These are phyloP conservation scores for Macrolepiota fuliginosa DNA, from an alignment of 768 basidiomycete genomes.

Conservation along the genomic window DNA sequence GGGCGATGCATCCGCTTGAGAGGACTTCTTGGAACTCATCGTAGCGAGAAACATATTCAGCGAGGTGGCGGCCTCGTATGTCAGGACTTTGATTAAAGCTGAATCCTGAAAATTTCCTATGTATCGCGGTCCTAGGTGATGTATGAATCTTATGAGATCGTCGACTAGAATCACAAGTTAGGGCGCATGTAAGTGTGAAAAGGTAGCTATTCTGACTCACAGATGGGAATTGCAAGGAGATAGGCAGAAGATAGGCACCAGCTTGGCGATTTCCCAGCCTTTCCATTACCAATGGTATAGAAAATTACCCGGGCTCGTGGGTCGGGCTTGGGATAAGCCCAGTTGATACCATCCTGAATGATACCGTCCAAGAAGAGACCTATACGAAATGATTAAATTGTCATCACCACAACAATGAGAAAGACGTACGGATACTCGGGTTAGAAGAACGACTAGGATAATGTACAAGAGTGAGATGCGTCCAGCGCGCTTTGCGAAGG, in stretches of 20 bases:
- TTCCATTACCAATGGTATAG: constrained; percentile 53
- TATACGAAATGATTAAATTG: constrained; percentile 22
- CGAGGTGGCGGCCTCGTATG: constrained; percentile 82
- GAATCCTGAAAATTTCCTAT: constrained; percentile 73
- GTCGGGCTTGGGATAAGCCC: constrained; percentile 60
- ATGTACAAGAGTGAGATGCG: constrained; percentile 67
- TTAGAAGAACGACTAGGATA: constrained; percentile 53
- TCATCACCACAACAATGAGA: background rate
- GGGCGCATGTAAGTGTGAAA: background rate
- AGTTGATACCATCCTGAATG: constrained; percentile 59
- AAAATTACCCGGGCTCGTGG: constrained; percentile 29
- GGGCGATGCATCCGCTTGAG: constrained; percentile 17
- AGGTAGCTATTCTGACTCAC: constrained; percentile 29
- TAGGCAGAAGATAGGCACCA: constrained; percentile 74
- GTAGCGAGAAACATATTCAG: constrained; percentile 73
- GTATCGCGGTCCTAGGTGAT: constrained; percentile 82
- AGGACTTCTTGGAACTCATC: constrained; percentile 31
- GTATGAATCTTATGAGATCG: constrained; percentile 69
- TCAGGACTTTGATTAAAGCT: constrained; percentile 68
- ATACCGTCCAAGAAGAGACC: constrained; percentile 77
- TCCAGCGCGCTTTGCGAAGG: constrained; percentile 63
- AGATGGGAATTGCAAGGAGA: constrained; percentile 55
- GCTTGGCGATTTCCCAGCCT: constrained; percentile 38
- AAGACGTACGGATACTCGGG: constrained; percentile 57
- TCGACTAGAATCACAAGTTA: constrained; percentile 42